Evolutionary conservation across 1,139 yeast species (phyloP), one percentile per base, ranked within the genome.

Genomic region (Candida sp.): DNA sequence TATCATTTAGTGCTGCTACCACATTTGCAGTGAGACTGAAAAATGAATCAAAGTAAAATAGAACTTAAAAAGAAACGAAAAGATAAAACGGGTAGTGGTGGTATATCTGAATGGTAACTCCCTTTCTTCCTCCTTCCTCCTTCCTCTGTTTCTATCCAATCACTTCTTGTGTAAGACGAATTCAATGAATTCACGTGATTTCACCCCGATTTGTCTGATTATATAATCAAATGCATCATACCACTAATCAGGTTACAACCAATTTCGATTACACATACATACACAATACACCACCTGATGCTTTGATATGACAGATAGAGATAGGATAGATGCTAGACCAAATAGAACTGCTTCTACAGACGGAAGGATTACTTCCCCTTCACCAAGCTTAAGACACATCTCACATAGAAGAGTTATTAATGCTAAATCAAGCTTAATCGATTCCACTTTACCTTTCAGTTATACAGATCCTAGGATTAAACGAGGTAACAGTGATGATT

Each of bases 331-430:
- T 11, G 29, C 29, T 11, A 25, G 39, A 29, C 34, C 34, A 6
- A 4, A 1, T 21, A 15, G 21, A 21, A 22, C 34, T 21, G 25
- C 23, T 7, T n/a, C 23, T 11, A 22, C 4, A 9, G 42, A 27
- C 1, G 8, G 37, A 5, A 45, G 67, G 21, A 44, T 58, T 8
- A 40, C 53, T 4, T 64, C 69, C 44, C 70, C 72, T 2, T 55
- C 66, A 9, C 70, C 73, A 3, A 61, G 67, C 45, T 39, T 60
- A 7, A 56, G 73, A 35, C 66, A 58, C 36, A 67, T 68, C 22
- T 66, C 72, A 4, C 56, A 54, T 36, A 53, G 57, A 29, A 52
- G 75, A 44, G 72, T 70, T 21, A 63, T 60, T 40, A 49, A 43
- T 21, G 68, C 62, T 38, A 49, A 61, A 39, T 59, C 49, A 35